Base-by-base conservation (phyloP, 805 yeast genomes). In the Sugiyamaella smithiae region DNA sequence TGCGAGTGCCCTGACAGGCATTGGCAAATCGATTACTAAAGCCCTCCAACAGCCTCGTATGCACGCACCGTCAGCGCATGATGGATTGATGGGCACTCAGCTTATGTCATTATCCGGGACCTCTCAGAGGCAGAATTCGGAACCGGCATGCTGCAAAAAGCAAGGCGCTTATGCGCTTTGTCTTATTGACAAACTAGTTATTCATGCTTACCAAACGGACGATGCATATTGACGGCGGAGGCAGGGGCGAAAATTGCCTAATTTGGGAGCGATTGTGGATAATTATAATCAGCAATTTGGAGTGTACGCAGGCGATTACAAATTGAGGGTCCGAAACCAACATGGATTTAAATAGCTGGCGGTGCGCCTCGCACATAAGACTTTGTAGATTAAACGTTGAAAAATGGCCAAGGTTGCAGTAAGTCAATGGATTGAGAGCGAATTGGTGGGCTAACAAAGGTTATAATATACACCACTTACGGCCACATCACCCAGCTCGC, bases 401-500 rank as follows among this genome's bases (percentile, higher is more conserved):
- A 32, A 16, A 17, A 37, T 37, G 40, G 50, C 28, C 29, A 52
- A 57, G 31, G 43, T 57, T 40, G 57, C 56, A 49, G 57, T 53
- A 56, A 12, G 57, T 53, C 5, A 16, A 12, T 20, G 8, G n/a
- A 22, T n/a, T n/a, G n/a, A n/a, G n/a, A n/a, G n/a, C n/a, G n/a
- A n/a, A n/a, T n/a, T n/a, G n/a, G n/a, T n/a, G n/a, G n/a, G n/a
- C n/a, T n/a, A n/a, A n/a, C n/a, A n/a, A n/a, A 72, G 88, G 82
- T 82, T 60, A 74, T 82, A 52, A 72, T 76, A 48, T 89, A 88
- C 75, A 83, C 96, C 22, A 72, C 82, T 37, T 88, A 84, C 71
- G 89, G 88, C 53, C 97, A 88, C 69, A 70, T 87, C 56, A 77
- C 77, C 52, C 66, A 72, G 28, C 62, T 89, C 61, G 93, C 96